These are phyloP conservation scores for Populus ilicifolia DNA, from an alignment of 345 rosid species.

Conservation along the genomic window DNA sequence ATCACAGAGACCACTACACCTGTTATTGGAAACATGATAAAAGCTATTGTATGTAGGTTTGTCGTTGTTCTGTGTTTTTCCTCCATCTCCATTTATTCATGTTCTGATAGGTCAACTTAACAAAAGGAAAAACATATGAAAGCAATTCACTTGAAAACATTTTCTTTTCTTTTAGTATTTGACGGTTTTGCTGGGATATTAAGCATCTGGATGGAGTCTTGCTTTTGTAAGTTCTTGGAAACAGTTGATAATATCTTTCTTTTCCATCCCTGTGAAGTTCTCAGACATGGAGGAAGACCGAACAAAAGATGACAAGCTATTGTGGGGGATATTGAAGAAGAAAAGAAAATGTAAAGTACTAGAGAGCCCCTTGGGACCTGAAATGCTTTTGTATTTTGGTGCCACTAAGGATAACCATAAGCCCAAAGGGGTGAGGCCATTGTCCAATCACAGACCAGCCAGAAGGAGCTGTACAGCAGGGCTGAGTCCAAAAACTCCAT, in stretches of 20 bases:
- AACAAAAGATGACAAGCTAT: slow-evolving; percentile 34
- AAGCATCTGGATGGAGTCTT: not conserved
- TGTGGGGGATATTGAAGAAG: slow-evolving; percentile 46
- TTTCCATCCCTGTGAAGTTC: slow-evolving; percentile 31
- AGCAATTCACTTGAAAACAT: too few species aligned
- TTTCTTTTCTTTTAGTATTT: too few species aligned
- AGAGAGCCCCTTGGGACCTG: slow-evolving; percentile 47
- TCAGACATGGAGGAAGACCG: slow-evolving; percentile 26
- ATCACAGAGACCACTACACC: too few species aligned
- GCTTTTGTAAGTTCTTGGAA: not conserved
- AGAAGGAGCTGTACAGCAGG: slow-evolving; percentile 15
- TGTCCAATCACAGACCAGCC: slow-evolving; percentile 10
- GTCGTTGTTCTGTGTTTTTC: too few species aligned
- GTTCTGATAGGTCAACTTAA: too few species aligned
- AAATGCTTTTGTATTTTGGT: slow-evolving; percentile 25
- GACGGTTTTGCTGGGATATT: not conserved
- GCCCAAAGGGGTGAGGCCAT: slow-evolving; percentile 4
- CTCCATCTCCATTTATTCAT: too few species aligned
- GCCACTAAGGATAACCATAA: slow-evolving; percentile 16
- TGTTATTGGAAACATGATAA: too few species aligned
- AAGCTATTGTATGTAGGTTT: too few species aligned
- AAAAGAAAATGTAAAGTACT: slow-evolving; percentile 37
- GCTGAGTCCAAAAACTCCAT: slow-evolving; percentile 20
- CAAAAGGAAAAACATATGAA: too few species aligned
- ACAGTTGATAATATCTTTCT: not conserved